A percentile compares a stretch with the other conserved stretches of the same genome.
These are phyloP conservation scores for Boletales sp. DNA, from an alignment of 768 basidiomycete genomes.

Conservation along the genomic window DNA sequence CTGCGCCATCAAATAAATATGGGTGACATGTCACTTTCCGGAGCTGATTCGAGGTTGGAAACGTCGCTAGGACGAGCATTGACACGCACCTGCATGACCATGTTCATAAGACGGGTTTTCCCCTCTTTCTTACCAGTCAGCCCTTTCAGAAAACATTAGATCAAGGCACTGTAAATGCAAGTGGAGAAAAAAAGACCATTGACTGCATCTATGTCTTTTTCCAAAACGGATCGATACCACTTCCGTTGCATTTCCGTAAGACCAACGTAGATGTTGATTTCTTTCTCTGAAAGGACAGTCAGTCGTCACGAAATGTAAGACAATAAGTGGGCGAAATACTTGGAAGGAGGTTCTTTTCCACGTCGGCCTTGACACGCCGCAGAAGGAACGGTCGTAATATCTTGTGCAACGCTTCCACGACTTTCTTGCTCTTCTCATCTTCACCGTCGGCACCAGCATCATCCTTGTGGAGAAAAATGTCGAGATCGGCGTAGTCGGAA, in stretches of 20 bases:
- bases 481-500: slow-evolving; percentile 85
- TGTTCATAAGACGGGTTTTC: slow-evolving; percentile 95
- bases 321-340: slow-evolving; percentile 43
- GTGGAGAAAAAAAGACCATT: slow-evolving; percentile 55
- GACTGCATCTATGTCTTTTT: slow-evolving; percentile 98
- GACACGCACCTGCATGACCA: slow-evolving; percentile 90
- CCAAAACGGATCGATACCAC: slow-evolving; percentile 94
- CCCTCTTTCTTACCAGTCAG: slow-evolving; percentile 97
- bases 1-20: slow-evolving; percentile 91
- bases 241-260: slow-evolving; percentile 97
- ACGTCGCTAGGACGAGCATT: neutral
- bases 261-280: slow-evolving; percentile 97
- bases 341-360: slow-evolving; percentile 92
- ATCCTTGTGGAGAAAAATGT: slow-evolving; percentile 91
- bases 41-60: slow-evolving; percentile 33
- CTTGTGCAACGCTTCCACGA: slow-evolving; percentile 96
- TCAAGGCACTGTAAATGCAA: neutral
- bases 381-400: slow-evolving; percentile 94
- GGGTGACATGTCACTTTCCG: slow-evolving; percentile 90
- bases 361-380: slow-evolving; percentile 91
- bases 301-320: neutral
- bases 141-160: slow-evolving; percentile 39
- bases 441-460: slow-evolving; percentile 62
- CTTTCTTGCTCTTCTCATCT: slow-evolving; percentile 84
- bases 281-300: slow-evolving; percentile 65